phyloP scores from a whole-genome alignment of 441 rosid genomes.

The Kokia cookei region DNA sequence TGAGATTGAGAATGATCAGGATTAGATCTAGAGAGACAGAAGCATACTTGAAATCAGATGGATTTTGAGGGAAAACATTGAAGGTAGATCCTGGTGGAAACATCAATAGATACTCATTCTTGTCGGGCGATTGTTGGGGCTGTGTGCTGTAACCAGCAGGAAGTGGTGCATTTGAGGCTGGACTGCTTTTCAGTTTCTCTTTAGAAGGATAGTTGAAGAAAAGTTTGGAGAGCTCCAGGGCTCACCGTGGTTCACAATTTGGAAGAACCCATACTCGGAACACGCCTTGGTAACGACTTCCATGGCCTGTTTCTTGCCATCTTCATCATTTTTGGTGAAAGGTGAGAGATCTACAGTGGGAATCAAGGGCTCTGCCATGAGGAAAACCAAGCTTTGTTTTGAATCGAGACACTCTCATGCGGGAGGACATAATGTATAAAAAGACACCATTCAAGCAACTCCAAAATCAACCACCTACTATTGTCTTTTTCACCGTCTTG shows the following conservation, averaged over 20 bases:
- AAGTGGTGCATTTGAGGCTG: slow-evolving; percentile 20
- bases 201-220: slow-evolving; percentile 28
- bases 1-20: no score
- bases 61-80: slow-evolving; percentile 44
- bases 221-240: slow-evolving; percentile 30
- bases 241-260: slow-evolving; percentile 42
- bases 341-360: slow-evolving; percentile 39
- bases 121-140: slow-evolving; percentile 29
- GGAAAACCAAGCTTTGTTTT: background rate
- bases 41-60: slow-evolving; percentile 37
- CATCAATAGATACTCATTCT: slow-evolving; percentile 33
- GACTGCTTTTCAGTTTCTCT: slow-evolving; percentile 27
- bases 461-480: background rate
- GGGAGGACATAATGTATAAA: background rate
- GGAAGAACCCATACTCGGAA: slow-evolving; percentile 41
- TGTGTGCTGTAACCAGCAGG: slow-evolving; percentile 39
- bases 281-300: slow-evolving; percentile 35
- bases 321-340: slow-evolving; percentile 25
- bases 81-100: slow-evolving; percentile 35
- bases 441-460: background rate
- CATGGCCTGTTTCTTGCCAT: slow-evolving; percentile 23
- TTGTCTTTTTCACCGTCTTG: background rate
- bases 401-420: background rate
- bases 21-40: background rate
- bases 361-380: slow-evolving; percentile 16